Base-by-base conservation (phyloP, 352 stramenopile genomes). In the Globisporangium okanoganense region DNA sequence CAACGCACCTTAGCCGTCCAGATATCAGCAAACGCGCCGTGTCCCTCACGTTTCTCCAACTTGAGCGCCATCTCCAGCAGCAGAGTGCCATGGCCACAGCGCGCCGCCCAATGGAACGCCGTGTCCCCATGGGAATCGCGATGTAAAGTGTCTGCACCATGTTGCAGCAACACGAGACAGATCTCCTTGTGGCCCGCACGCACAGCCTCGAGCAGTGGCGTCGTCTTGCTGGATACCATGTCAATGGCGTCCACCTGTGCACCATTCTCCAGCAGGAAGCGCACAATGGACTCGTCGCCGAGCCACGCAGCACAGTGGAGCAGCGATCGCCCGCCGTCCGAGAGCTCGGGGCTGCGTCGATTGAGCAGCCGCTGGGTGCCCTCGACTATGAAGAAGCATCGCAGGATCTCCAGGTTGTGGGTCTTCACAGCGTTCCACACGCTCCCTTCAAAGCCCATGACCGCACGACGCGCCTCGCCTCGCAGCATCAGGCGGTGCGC, bases 331-430 rank as follows among this genome's bases (percentile, higher is more conserved):
- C 81, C 72, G n/a, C 75, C 80, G 41, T 93, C 78, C 1, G 71
- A 62, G 12, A 53, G 51, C 9, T 74, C 61, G 8, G 81, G 78
- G 12, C 76, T 73, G 36, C 83, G 75, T 8, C 68, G 61, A 44
- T 56, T 59, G 12, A 90, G 61, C 25, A 92, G 41, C 48, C 62
- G 79, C 13, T 64, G 43, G 13, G 75, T 64, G 2, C 77, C 78
- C 66, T 93, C 79, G 3, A 90, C 78, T 5, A 85, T 51, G 43
- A 93, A 82, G 29, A 84, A 91, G 45, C 78, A 74, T 41, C 69
- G 63, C 29, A 93, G 56, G 56, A 91, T 80, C 0, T 65, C 59
- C 25, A 90, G 35, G 20, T 87, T 69, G 27, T 82, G 78, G 2
- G 25, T 52, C 25, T 33, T 59, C 1, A 86, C 69, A 2, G 78